A percentile compares a stretch with the other conserved stretches of the same genome.
Conservation (phyloP, 164 flowering plant genomes). For the Magnolia kwangsiensis region DNA sequence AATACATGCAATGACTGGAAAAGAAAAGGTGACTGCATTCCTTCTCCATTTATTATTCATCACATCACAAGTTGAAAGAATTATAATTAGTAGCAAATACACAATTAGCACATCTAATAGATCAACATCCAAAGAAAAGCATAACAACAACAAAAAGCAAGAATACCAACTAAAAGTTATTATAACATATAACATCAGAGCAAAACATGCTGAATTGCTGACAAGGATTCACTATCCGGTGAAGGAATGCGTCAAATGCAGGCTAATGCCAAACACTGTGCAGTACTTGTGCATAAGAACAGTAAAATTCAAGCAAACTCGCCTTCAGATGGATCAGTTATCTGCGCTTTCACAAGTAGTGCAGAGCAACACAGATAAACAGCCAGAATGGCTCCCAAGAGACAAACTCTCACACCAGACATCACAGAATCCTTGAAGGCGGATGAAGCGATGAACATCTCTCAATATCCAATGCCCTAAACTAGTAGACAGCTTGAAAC, state of each 20-base stretch:
- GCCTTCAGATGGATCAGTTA: no score
- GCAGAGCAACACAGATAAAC: no score
- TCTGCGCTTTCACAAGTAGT: no score
- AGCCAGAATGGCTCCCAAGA: no score
- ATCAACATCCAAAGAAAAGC: background rate
- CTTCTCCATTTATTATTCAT: background rate
- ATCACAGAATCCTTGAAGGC: conserved; percentile 37
- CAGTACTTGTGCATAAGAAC: background rate
- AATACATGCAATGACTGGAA: no score
- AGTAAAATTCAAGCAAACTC: background rate
- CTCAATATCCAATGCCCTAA: no score
- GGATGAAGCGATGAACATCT: background rate
- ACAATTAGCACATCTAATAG: background rate
- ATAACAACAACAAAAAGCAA: background rate
- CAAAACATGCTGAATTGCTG: conserved; percentile 1
- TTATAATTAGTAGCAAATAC: no score
- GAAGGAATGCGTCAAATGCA: background rate
- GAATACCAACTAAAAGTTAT: background rate
- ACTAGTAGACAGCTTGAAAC: no score
- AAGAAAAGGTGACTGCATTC: background rate
- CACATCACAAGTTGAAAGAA: background rate
- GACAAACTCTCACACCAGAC: no score
- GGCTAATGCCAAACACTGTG: background rate
- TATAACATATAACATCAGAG: background rate
- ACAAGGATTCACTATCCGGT: background rate